These are phyloP conservation scores for Vanderwaltozyma yarrowii DNA, from an alignment of 805 yeast species.

Conservation along the genomic window DNA sequence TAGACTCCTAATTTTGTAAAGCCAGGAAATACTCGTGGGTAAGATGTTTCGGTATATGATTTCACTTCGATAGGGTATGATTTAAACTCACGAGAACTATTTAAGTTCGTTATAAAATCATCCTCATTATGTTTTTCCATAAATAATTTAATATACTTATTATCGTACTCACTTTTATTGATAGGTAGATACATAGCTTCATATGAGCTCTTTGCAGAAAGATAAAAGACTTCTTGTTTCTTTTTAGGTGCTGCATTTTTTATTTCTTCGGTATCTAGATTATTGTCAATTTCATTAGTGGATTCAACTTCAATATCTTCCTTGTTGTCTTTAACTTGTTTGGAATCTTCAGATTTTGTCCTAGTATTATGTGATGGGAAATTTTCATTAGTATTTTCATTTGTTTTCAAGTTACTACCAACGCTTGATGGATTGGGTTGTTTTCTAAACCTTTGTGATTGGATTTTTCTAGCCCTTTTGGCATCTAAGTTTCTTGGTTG, in stretches of 20 bases:
- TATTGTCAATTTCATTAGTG: neutral
- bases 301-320: neutral
- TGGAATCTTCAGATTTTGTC: neutral
- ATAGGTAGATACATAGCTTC: slow-evolving; percentile 27
- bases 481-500: slow-evolving; percentile 41
- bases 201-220: slow-evolving; percentile 29
- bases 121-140: slow-evolving; percentile 41
- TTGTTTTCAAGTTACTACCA: neutral
- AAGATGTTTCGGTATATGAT: slow-evolving; percentile 47
- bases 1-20: slow-evolving; percentile 60
- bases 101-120: slow-evolving; percentile 13
- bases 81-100: slow-evolving; percentile 17
- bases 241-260: neutral
- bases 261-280: neutral
- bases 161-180: slow-evolving; percentile 33
- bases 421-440: slow-evolving; percentile 15
- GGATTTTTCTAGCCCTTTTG: slow-evolving; percentile 34
- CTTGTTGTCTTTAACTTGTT: neutral
- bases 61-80: slow-evolving; percentile 35
- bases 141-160: slow-evolving; percentile 32
- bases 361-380: neutral
- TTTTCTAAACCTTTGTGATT: slow-evolving; percentile 13
- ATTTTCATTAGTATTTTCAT: neutral
- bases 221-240: slow-evolving; percentile 1
- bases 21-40: slow-evolving; percentile 56